Base-by-base conservation (phyloP, 1,284 basidiomycete genomes). In the Apiotrichum domesticum region DNA sequence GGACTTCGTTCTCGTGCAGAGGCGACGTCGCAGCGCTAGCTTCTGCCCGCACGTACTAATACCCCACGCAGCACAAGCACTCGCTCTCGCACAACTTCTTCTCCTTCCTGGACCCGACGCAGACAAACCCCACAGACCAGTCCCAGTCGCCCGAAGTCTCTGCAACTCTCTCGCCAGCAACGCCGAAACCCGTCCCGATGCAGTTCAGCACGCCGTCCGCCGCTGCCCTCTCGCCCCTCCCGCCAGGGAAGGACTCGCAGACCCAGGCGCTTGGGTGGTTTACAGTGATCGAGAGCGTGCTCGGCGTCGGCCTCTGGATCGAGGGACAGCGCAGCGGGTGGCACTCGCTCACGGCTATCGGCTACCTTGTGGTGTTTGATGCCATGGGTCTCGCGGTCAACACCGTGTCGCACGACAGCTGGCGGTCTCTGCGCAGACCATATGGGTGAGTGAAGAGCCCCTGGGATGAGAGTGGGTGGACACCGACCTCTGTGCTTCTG, bases 301-400 rank as follows among this genome's bases (percentile, higher is more conserved):
- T 83, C 3, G 83, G 83, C 1, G 78, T 79, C 1, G 73, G 73
- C 4, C 66, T 98, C 9, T 98, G 95, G 95, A 85, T 95, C 2
- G 80, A 82, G n/a, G 94, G 93, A 1, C 95, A 98, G 73, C 85
- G 88, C 59, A 83, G 84, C 34, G 94, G 94, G 14, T 93, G 90
- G 50, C 78, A 97, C 33, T 82, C 88, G 2, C 85, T 88, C 55
- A 94, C 93, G 0, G 95, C 91, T 0, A 75, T 98, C 13, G 95
- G 95, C 0, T 98, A 98, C 72, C 88, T 96, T 81, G 85, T 96
- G 35, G 92, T 98, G 1, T 98, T 98, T 69, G 95, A 98, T 72
- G 84, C 91, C 3, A 80, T 91, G 63, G 90, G 90, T 0, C 81
- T 92, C 4, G 83, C 80, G 15, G 78, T 81, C n/a, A 77, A 79